Percentiles rank a stretch among this genome's conserved stretches.
These are phyloP conservation scores for Coemansia sp. DNA, from an alignment of 192 early-diverging fungal genomes.

Conservation along the genomic window DNA sequence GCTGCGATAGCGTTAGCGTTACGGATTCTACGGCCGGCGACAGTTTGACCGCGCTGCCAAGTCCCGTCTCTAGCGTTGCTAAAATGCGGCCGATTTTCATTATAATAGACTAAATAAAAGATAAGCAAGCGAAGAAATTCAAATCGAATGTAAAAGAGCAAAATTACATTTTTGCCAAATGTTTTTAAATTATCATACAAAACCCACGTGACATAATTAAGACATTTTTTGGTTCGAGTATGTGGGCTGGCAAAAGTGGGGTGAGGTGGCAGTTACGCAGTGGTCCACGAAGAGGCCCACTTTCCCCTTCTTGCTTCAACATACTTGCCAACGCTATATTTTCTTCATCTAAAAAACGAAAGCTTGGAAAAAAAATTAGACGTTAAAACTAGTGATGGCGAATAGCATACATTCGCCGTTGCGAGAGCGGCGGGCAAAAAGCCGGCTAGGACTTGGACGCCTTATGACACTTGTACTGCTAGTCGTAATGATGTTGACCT, in stretches of 20 bases:
- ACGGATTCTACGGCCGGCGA: constrained; percentile 43
- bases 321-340: not conserved
- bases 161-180: not conserved
- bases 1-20: constrained; percentile 56
- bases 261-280: constrained; percentile 6
- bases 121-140: not conserved
- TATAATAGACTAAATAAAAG: not conserved
- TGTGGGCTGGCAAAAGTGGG: not conserved
- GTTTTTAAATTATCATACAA: not conserved
- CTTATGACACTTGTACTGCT: constrained; percentile 16
- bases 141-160: not conserved
- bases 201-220: not conserved
- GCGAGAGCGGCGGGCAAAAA: not conserved
- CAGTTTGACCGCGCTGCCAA: constrained; percentile 36
- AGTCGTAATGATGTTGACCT: constrained; percentile 9
- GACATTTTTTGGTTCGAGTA: not conserved
- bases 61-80: constrained; percentile 42
- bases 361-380: not conserved
- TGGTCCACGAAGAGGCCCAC: not conserved
- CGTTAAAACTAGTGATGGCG: not conserved
- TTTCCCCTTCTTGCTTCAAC: not conserved
- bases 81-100: constrained; percentile 55
- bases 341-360: not conserved
- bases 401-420: not conserved
- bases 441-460: not conserved